These are phyloP conservation scores for Cunninghamia lanceolata DNA, from an alignment of 75 land plant genomes.

Conservation along the genomic window DNA sequence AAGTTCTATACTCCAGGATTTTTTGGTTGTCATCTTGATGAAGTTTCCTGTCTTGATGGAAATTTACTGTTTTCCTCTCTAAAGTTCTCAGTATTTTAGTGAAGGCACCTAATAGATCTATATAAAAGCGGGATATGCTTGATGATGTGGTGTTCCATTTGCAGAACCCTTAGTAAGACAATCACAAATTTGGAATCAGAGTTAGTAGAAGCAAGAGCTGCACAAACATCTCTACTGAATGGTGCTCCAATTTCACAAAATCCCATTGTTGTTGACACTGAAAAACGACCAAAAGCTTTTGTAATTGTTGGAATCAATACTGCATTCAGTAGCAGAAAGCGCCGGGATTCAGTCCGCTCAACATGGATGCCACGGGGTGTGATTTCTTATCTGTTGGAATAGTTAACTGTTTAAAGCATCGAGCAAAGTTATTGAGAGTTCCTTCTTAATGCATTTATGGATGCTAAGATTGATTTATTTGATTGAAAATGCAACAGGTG, in stretches of 20 bases:
- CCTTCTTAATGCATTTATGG: not conserved
- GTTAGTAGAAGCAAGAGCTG: conserved; percentile 32
- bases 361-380: conserved; percentile 66
- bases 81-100: not conserved
- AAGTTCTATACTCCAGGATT: conserved; percentile 11
- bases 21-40: not conserved
- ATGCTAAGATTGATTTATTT: conserved; percentile 18
- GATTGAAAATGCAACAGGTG: conserved; percentile 39
- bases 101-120: not conserved
- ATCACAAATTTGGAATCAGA: conserved; percentile 42
- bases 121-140: not conserved
- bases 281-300: conserved; percentile 21
- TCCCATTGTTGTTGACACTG: not conserved
- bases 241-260: conserved; percentile 25
- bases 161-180: conserved; percentile 40
- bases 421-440: not conserved
- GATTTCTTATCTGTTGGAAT: not conserved
- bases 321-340: conserved; percentile 63
- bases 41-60: not conserved
- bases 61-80: not conserved
- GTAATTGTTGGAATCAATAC: conserved; percentile 64
- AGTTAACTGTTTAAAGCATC: no score
- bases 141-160: not conserved
- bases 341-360: conserved; percentile 60
- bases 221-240: conserved; percentile 18